Evolutionary conservation across 495 filamentous ascomycete species (phyloP).

Genomic region (Xylaria venustula): DNA sequence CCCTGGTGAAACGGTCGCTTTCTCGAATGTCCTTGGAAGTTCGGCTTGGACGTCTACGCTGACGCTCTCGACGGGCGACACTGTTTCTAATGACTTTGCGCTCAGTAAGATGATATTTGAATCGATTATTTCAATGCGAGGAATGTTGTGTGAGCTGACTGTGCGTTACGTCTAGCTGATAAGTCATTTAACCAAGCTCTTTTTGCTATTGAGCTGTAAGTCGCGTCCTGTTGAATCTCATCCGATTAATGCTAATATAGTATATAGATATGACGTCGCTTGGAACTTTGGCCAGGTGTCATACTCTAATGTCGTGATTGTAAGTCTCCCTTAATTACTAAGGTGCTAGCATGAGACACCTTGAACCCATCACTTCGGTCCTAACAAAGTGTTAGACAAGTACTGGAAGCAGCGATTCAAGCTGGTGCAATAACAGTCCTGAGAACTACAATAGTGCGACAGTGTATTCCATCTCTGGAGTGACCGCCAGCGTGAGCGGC

Average conservation of each 20-base stretch:
- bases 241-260: neutral
- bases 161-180: slow-evolving; percentile 7
- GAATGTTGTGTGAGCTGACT: neutral
- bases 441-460: slow-evolving; percentile 38
- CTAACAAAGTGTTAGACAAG: slow-evolving; percentile 21
- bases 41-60: slow-evolving; percentile 25
- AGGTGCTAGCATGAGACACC: neutral
- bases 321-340: slow-evolving; percentile 14
- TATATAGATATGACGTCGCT: slow-evolving; percentile 24
- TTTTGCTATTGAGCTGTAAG: slow-evolving; percentile 39
- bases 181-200: slow-evolving; percentile 43
- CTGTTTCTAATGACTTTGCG: slow-evolving; percentile 27
- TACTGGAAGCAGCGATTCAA: slow-evolving; percentile 21
- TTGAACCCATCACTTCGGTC: neutral
- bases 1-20: slow-evolving; percentile 29
- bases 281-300: slow-evolving; percentile 40
- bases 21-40: slow-evolving; percentile 24
- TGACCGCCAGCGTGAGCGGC: slow-evolving; percentile 29
- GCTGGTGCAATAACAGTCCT: slow-evolving; percentile 33
- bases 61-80: slow-evolving; percentile 17
- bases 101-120: slow-evolving; percentile 14
- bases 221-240: neutral
- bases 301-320: slow-evolving; percentile 41
- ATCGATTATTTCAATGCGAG: too few species aligned
- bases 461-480: slow-evolving; percentile 29